Evolutionary conservation across 2,329 filamentous ascomycete genomes (phyloP).

Genomic region (Spiromastix sp.): DNA sequence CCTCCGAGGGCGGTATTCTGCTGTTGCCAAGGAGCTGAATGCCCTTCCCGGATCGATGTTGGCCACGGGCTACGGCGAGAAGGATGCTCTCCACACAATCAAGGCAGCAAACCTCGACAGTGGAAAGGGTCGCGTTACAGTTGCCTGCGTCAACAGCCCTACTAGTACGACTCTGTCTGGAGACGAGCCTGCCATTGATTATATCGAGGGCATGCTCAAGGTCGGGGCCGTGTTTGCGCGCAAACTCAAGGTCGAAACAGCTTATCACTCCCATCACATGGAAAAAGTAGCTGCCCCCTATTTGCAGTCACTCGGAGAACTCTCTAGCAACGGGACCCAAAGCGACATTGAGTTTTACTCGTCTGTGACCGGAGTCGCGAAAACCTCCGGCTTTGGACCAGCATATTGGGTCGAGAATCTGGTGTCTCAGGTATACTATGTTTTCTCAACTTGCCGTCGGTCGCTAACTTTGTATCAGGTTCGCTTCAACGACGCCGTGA

Average conservation of each 20-base stretch:
- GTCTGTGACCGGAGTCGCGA: background rate
- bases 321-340: background rate
- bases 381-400: background rate
- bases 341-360: background rate
- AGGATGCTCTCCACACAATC: background rate
- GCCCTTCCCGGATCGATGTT: background rate
- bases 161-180: slow-evolving; percentile 7
- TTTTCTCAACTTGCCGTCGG: background rate
- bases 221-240: slow-evolving; percentile 3
- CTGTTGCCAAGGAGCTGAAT: slow-evolving; percentile 2
- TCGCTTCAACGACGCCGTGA: slow-evolving; percentile 16
- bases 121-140: slow-evolving; percentile 5
- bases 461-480: slow-evolving; percentile 16
- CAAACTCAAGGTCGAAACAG: slow-evolving; percentile 3
- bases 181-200: slow-evolving; percentile 32
- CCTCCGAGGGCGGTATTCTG: background rate
- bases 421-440: slow-evolving; percentile 15
- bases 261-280: slow-evolving; percentile 15
- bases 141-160: slow-evolving; percentile 9
- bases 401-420: slow-evolving; percentile 25
- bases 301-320: background rate
- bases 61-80: background rate
- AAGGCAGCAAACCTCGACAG: background rate
- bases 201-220: background rate
- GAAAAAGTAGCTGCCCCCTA: background rate